These are phyloP conservation scores for Calocybe cyanea DNA, from an alignment of 768 basidiomycete species.

Conservation along the genomic window DNA sequence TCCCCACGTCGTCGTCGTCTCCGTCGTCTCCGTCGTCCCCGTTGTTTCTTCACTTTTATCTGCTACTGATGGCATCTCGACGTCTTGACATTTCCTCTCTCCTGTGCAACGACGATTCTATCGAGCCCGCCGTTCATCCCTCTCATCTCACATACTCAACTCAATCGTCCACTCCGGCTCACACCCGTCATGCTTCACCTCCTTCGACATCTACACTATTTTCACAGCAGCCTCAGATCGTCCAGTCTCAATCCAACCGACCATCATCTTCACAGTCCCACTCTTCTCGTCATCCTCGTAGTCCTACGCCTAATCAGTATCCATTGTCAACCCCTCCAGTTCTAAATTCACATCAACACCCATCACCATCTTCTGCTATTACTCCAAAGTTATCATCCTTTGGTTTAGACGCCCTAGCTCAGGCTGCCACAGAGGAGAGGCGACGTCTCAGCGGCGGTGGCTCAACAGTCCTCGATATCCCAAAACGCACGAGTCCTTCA, in stretches of 20 bases:
- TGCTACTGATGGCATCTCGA: conserved; percentile 53
- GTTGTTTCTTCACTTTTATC: conserved; percentile 12
- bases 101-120: conserved; percentile 50
- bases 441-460: conserved; percentile 40
- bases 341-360: conserved; percentile 9
- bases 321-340: conserved; percentile 14
- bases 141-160: conserved; percentile 19
- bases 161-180: conserved; percentile 16
- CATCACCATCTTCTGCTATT: conserved; percentile 19
- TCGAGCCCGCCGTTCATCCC: conserved; percentile 21
- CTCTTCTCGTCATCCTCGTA: conserved; percentile 10
- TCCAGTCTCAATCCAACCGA: conserved; percentile 9
- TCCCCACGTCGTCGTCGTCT: background rate
- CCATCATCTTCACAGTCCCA: conserved; percentile 12
- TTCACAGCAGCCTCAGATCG: conserved; percentile 12
- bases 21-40: conserved; percentile 12
- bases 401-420: conserved; percentile 64
- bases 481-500: conserved; percentile 16
- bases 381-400: conserved; percentile 22
- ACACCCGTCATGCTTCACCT: conserved; percentile 11
- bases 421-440: conserved; percentile 67
- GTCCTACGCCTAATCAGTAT: conserved; percentile 12
- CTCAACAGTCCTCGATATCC: conserved; percentile 16
- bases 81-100: conserved; percentile 76
- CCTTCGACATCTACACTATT: conserved; percentile 13